Conservation (phyloP, 495 filamentous ascomycete species). For the Letharia lupina region DNA sequence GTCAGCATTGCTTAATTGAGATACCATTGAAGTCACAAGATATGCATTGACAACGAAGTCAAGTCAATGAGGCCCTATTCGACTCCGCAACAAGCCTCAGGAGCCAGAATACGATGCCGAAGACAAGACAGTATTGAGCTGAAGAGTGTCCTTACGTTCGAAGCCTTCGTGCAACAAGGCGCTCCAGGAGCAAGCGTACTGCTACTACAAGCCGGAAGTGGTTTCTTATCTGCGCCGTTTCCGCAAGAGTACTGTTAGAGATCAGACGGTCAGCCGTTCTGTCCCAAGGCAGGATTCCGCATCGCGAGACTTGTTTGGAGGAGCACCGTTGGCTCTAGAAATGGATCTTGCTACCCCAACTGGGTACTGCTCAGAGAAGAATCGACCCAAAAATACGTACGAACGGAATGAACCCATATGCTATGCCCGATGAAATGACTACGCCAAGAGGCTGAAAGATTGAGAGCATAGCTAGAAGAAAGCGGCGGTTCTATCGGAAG, state of each 20-base stretch:
- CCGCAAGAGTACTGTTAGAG: slow-evolving; percentile 30
- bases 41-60: neutral
- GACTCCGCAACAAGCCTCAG: neutral
- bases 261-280: slow-evolving; percentile 1
- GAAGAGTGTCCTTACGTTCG: slow-evolving; percentile 12
- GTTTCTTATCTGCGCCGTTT: slow-evolving; percentile 28
- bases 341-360: neutral
- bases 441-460: slow-evolving; percentile 44
- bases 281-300: neutral
- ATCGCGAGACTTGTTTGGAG: neutral
- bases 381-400: neutral
- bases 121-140: neutral
- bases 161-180: slow-evolving; percentile 38
- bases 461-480: slow-evolving; percentile 39
- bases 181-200: slow-evolving; percentile 23
- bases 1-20: neutral
- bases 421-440: slow-evolving; percentile 35
- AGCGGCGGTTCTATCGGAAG: slow-evolving; percentile 34
- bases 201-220: slow-evolving; percentile 30
- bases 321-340: neutral
- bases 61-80: neutral
- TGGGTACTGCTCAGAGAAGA: neutral
- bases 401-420: slow-evolving; percentile 37
- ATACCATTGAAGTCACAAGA: neutral
- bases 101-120: neutral